These are phyloP conservation scores for Eucalyptus urophylla DNA, from an alignment of 345 rosid genomes.

Conservation along the genomic window DNA sequence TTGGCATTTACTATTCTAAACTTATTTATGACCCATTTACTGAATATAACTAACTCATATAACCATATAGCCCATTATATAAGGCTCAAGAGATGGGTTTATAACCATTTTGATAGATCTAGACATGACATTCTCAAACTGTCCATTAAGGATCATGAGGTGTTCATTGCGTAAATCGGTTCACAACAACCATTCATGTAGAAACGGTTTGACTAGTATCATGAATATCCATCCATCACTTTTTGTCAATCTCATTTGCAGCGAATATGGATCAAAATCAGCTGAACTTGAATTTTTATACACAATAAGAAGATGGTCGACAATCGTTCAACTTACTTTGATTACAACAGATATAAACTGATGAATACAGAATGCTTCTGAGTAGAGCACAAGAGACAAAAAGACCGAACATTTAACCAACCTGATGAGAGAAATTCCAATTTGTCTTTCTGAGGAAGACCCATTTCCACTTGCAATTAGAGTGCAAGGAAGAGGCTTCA, in stretches of 20 bases:
- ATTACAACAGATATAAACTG: neutral
- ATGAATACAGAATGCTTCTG: neutral
- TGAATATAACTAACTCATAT: neutral
- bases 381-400: neutral
- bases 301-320: neutral
- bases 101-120: neutral
- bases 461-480: neutral
- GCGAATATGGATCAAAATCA: neutral
- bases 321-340: neutral
- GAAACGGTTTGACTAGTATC: neutral
- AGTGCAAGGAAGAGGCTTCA: neutral
- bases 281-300: neutral
- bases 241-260: neutral
- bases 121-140: neutral
- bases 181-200: neutral
- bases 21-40: neutral
- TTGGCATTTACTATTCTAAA: too few species aligned
- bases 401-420: neutral
- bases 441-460: neutral
- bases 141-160: neutral
- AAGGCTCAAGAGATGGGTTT: neutral
- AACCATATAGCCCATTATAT: neutral
- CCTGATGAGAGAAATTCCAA: neutral
- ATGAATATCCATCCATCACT: neutral
- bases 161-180: neutral